Conservation (phyloP, 192 early-diverging fungal genomes). For the Gaertneriomyces sp. region DNA sequence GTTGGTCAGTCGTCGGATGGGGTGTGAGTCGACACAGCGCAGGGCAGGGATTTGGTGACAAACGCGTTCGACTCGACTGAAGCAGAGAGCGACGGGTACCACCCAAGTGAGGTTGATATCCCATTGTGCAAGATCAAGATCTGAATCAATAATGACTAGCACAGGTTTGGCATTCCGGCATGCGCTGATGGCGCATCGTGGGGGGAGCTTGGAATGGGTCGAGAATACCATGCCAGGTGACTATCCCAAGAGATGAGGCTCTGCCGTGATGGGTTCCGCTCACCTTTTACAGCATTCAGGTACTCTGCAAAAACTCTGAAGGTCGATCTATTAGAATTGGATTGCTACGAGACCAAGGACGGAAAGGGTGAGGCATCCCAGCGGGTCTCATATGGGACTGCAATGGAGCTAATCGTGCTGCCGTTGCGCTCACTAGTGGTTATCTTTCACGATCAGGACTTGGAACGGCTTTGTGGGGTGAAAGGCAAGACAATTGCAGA, state of each 20-base stretch:
- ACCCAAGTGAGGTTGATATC: no score
- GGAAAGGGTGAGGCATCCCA: slow-evolving; percentile 11
- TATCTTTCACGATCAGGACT: slow-evolving; percentile 43
- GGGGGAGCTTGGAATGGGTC: slow-evolving; percentile 43
- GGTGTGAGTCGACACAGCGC: no score
- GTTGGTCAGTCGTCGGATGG: no score
- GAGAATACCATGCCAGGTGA: slow-evolving; percentile 45
- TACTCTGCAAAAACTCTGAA: slow-evolving; percentile 34
- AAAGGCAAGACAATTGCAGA: slow-evolving; percentile 31
- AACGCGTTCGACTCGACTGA: no score
- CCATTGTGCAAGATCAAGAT: no score
- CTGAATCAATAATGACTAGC: neutral
- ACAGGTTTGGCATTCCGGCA: slow-evolving; percentile 25
- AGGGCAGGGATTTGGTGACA: no score
- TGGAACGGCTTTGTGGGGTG: slow-evolving; percentile 40
- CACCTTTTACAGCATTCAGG: slow-evolving; percentile 29
- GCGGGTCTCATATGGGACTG: neutral
- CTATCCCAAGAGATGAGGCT: neutral
- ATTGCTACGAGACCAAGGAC: slow-evolving; percentile 46
- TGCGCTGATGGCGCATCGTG: slow-evolving; percentile 44
- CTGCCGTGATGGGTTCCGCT: neutral
- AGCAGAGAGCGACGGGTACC: no score
- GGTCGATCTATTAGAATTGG: slow-evolving; percentile 45
- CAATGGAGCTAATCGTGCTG: neutral
- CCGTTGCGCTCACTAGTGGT: slow-evolving; percentile 21